Base-by-base conservation (phyloP, 1,139 yeast genomes). In the Sugiyamaella paludigena region DNA sequence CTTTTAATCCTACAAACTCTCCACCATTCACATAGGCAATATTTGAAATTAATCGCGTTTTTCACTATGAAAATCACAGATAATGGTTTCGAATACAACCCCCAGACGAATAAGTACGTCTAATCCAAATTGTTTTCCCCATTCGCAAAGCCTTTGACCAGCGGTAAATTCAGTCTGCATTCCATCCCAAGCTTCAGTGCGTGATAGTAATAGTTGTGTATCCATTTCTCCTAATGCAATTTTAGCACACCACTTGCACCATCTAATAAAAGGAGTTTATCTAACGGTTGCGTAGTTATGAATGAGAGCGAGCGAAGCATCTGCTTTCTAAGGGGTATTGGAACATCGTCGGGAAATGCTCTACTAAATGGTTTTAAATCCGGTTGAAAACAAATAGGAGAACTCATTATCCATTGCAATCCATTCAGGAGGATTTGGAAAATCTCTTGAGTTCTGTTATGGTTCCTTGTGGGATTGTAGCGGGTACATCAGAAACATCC, bases 181-280 rank as follows among this genome's bases (percentile, higher is more conserved):
- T 1, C 31, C 7, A 9, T 36, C 40, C 45, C 47, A 47, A 9
- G 62, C 59, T 15, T 65, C 58, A 26, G 58, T 55, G 11, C 59
- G 58, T 9, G 76, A 68, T 13, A 75, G 62, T 36, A 78, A 53
- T 50, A 65, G 58, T 55, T 80, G 84, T n/a, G 80, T 77, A 58
- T 80, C 84, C 83, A 78, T 78, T 58, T 76, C 79, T 2, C 83
- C 83, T 1, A 50, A 34, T 1, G 56, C 44, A 0, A 69, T 62
- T 59, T 80, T 80, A 0, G 83, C 78, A n/a, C n/a, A 15, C 82
- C 84, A 29, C 83, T 78, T 0, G 83, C 82, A 6, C 84, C 84
- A 52, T 80, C 83, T 1, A 53, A 48, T 13, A 80, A 59, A 47
- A 80, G 65, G 32, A 80, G 60, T 51, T 70, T 74, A 53, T 69